Percentiles rank a stretch among this genome's conserved stretches.
phyloP scores from a whole-genome alignment of 73 alveolate species.

The Blepharisma japonicum region DNA sequence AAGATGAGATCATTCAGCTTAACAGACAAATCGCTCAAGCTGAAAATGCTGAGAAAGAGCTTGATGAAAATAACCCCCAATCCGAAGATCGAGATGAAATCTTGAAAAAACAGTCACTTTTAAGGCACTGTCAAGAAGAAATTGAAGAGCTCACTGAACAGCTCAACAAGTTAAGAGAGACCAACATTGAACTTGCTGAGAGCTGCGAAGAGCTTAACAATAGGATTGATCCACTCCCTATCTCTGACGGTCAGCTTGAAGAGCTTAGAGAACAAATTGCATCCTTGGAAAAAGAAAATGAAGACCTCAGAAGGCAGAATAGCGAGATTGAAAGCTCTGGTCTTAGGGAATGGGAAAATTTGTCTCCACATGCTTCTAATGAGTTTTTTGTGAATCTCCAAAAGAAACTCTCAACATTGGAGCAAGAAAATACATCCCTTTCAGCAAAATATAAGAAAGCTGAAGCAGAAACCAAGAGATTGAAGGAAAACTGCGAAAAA shows the following conservation, averaged over 20 bases:
- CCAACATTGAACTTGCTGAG: no score
- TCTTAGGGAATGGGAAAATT: not conserved
- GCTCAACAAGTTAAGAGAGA: not conserved
- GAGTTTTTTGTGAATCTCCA: slow-evolving; percentile 22
- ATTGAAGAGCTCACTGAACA: not conserved
- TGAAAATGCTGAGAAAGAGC: not conserved
- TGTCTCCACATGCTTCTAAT: not conserved
- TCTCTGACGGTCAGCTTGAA: not conserved
- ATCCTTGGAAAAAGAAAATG: slow-evolving; percentile 1
- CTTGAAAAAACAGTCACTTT: slow-evolving; percentile 14
- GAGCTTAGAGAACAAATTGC: not conserved
- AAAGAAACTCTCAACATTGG: not conserved
- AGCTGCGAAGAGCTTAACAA: no score
- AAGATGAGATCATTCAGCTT: slow-evolving; percentile 3
- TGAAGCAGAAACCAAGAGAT: not conserved
- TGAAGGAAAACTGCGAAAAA: slow-evolving; percentile 7
- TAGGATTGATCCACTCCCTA: no score
- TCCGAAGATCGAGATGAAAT: not conserved
- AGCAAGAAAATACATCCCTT: not conserved
- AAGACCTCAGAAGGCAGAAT: not conserved
- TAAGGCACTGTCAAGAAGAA: not conserved
- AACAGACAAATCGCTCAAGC: not conserved
- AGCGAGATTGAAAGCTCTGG: not conserved
- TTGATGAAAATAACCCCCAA: not conserved
- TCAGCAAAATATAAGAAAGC: not conserved